These are phyloP conservation scores for Calonectria naviculata DNA, from an alignment of 2,329 filamentous ascomycete species.

Conservation along the genomic window DNA sequence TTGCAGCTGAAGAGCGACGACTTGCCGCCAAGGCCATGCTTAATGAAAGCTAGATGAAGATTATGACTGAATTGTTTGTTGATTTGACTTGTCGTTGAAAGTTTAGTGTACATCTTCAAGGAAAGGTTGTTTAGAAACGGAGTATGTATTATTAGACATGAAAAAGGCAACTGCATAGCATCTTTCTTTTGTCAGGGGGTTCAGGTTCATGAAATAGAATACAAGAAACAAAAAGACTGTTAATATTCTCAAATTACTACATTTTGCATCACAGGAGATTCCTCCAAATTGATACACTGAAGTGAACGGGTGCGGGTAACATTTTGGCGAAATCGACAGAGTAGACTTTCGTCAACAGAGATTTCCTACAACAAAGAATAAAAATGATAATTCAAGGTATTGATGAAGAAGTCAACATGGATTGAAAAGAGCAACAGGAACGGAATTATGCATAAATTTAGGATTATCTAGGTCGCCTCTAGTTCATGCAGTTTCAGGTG, in stretches of 20 bases:
- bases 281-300: no score
- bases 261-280: no score
- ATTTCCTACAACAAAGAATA: no score
- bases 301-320: no score
- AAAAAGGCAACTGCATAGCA: neutral
- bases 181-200: neutral
- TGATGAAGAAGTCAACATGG: neutral
- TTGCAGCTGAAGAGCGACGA: slow-evolving; percentile 79
- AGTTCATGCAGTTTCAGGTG: no score
- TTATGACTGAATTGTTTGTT: neutral
- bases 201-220: neutral
- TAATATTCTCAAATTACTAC: neutral
- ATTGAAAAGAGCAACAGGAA: neutral
- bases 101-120: neutral
- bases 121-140: neutral
- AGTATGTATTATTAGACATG: neutral
- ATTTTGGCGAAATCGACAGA: no score
- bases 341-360: no score
- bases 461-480: no score
- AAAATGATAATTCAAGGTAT: no score
- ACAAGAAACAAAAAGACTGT: neutral
- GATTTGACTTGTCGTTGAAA: neutral
- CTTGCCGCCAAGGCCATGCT: slow-evolving; percentile 52
- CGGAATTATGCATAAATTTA: neutral
- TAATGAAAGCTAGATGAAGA: neutral